Evolutionary conservation across 2,329 filamentous ascomycete genomes (phyloP).

Genomic region (Monosporascus sp.): DNA sequence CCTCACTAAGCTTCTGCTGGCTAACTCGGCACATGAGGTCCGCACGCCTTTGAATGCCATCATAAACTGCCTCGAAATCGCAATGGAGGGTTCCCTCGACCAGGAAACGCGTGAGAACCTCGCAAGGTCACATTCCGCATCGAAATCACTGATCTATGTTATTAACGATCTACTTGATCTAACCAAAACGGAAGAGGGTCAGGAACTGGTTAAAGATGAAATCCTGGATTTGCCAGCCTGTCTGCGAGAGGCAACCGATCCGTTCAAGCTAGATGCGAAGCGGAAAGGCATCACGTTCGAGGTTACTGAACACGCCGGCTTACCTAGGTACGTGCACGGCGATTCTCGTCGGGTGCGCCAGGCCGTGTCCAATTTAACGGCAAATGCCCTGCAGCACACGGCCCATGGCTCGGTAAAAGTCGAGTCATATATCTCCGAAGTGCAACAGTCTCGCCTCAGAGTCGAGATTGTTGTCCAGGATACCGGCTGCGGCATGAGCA

Average conservation of each 20-base stretch:
- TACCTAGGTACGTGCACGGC: constrained; percentile 69
- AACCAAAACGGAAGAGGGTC: constrained; percentile 82
- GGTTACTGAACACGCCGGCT: constrained; percentile 58
- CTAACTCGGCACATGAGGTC: constrained; percentile 88
- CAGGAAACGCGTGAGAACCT: constrained; percentile 80
- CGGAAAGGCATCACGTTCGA: constrained; percentile 71
- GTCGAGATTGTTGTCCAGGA: constrained; percentile 74
- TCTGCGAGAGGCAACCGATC: constrained; percentile 69
- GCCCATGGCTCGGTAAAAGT: constrained; percentile 61
- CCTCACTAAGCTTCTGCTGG: constrained; percentile 70
- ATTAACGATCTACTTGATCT: constrained; percentile 89
- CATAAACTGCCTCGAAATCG: constrained; percentile 91
- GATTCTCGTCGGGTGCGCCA: constrained; percentile 78
- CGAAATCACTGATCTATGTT: constrained; percentile 87
- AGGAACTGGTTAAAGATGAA: constrained; percentile 73
- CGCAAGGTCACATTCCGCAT: constrained; percentile 79
- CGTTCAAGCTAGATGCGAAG: constrained; percentile 68
- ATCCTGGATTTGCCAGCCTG: constrained; percentile 67
- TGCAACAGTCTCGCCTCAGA: constrained; percentile 49
- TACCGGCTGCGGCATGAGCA: constrained; percentile 67
- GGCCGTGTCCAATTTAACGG: constrained; percentile 74
- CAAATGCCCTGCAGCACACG: constrained; percentile 82
- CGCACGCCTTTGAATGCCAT: constrained; percentile 88
- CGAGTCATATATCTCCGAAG: constrained; percentile 59
- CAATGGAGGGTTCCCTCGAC: constrained; percentile 74